Base-by-base conservation (phyloP, 2,329 filamentous ascomycete genomes). In the Hymenoscyphus fraxineus region DNA sequence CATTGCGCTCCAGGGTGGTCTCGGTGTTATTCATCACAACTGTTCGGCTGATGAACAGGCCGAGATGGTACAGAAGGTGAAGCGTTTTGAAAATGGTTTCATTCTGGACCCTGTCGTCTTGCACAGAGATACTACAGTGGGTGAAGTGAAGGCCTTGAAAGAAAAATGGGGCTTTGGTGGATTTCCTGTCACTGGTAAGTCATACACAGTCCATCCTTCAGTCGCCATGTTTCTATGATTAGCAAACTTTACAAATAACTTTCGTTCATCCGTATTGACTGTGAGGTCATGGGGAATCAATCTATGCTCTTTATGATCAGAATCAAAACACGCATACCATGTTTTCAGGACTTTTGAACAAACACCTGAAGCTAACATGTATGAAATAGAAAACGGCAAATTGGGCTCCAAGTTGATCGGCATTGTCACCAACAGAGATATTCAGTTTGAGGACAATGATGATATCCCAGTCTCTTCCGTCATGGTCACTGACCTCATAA, bases 251-350 rank as follows among this genome's bases (percentile, higher is more conserved):
- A 82, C 80, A 81, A 82, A 90, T 97, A 98, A 98, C 95, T 99
- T 99, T 99, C 95, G 95, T 99, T 99, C 95, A 94, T 94, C 95
- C 92, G 92, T 85, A 96, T 89, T 86, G 90, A 91, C 88, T 84
- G 85, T 82, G 88, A 85, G 85, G 91, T 92, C 85, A 82, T 97
- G 93, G 86, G 92, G 93, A 97, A 80, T 83, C 80, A 80, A 71
- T 77, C 77, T 81, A 79, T 78, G 74, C 74, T 78, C 78, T 80
- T 78, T 79, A 79, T 82, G 78, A 81, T 71, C 68, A 67, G 66
- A 60, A 60, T 41, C 38, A 56, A 63, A 69, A 70, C 64, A 58
- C 60, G 47, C 64, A 59, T 12, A 4, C 12, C n/a, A 38, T 31
- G 10, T n/a, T 10, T 41, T 35, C 59, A 27, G n/a, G 51, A 7